Evolutionary conservation across 2,329 filamentous ascomycete species (phyloP), one percentile per base, ranked within the genome.

Genomic region (Aspergillus versicolor): DNA sequence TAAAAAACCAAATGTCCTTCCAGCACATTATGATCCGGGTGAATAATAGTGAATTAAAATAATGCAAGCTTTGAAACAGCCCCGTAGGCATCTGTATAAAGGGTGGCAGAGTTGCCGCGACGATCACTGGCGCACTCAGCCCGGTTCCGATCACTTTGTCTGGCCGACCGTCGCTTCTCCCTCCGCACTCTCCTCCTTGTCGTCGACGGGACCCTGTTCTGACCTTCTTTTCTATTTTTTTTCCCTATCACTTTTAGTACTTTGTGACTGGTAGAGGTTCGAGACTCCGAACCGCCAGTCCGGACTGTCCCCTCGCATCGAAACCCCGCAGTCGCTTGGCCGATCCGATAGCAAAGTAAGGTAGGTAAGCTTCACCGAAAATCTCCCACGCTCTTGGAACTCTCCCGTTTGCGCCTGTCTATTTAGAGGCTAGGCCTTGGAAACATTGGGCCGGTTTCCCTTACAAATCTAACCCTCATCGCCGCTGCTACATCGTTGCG

Each of bases 281-380:
- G 30, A 19, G n/a, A 38, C 30, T 19, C 12, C 15, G 11, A 46
- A 21, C n/a, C 40, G 40, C 30, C 21, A 41, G 44, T 55, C 53
- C 30, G 38, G 27, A 21, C 44, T 50, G 19, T 22, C 37, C 27
- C 44, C 17, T 41, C 38, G 19, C 53, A 44, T 30, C 46, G 24
- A n/a, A 47, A 45, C 53, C 53, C 53, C 53, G 53, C 53, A 50
- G 40, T 55, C 46, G 15, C 40, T 38, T 24, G 17, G 4, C 50
- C 24, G 34, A 37, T 37, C 50, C 24, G 34, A 37, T 37, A 37
- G 34, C 34, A 37, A 44, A 44, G 42, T 44, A 13, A 37, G 17
- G 42, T 44, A 37, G 17, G 42, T 44, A 15, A 44, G 42, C 21
- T 37, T 37, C 34, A 37, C 34, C 34, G 34, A 22, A 11, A 44